Evolutionary conservation across 2,329 filamentous ascomycete genomes (phyloP).

Genomic region (Trichophyton benhamiae): DNA sequence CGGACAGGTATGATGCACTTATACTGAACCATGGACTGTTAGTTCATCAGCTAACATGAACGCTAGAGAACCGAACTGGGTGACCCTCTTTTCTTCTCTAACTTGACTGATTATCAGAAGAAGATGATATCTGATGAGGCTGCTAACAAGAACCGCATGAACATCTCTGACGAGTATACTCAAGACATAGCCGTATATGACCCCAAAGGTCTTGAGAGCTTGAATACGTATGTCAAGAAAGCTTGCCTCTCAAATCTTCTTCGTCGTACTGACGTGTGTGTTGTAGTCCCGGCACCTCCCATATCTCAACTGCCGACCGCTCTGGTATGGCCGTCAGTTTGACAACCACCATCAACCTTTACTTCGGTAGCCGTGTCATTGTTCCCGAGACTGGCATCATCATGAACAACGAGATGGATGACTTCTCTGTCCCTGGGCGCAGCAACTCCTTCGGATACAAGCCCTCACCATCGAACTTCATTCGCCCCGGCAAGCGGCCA

Average conservation of each 20-base stretch:
- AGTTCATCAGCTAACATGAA: background rate
- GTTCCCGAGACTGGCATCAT: constrained; percentile 74
- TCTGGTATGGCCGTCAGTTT: constrained; percentile 65
- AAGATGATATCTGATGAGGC: constrained; percentile 53
- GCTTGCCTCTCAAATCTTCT: background rate
- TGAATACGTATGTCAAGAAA: constrained; percentile 41
- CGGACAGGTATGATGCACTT: constrained; percentile 38
- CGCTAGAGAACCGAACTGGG: constrained; percentile 59
- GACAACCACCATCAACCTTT: constrained; percentile 77
- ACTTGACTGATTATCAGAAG: constrained; percentile 51
- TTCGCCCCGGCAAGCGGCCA: constrained; percentile 68
- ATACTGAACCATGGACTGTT: background rate
- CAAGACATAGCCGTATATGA: constrained; percentile 64
- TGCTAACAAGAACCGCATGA: constrained; percentile 47
- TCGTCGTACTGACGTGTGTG: background rate
- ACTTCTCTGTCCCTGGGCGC: constrained; percentile 72
- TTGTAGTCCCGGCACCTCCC: constrained; percentile 39
- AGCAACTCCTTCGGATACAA: constrained; percentile 76
- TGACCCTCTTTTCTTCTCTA: constrained; percentile 62
- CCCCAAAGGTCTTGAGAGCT: constrained; percentile 51
- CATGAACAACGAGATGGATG: constrained; percentile 55
- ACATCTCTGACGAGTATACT: constrained; percentile 61
- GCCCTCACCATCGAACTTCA: constrained; percentile 67
- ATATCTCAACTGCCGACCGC: constrained; percentile 52
- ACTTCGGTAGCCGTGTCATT: constrained; percentile 70